phyloP scores from a whole-genome alignment of 148 eudicot species.

The Pharnaceum exiguum region DNA sequence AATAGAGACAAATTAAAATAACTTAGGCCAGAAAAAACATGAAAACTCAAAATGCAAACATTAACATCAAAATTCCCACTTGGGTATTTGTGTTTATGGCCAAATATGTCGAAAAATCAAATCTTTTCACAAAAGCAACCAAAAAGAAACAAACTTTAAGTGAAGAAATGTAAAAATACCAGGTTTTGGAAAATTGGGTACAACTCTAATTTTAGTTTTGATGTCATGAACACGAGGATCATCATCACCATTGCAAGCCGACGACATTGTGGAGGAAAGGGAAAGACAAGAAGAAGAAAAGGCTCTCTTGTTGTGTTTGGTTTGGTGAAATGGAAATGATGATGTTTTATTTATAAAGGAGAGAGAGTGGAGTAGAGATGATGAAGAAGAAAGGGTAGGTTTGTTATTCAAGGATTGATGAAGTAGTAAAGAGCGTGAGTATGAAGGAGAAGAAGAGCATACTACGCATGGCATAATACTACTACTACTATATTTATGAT shows the following conservation, averaged over 20 bases:
- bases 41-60: no score
- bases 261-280: constrained; percentile 39
- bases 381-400: background rate
- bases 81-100: no score
- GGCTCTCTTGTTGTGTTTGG: background rate
- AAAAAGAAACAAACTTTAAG: background rate
- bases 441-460: background rate
- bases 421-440: no score
- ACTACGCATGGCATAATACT: no score
- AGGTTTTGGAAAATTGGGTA: constrained; percentile 87
- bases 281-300: background rate
- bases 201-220: constrained; percentile 62
- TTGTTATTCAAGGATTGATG: no score
- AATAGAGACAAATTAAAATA: no score
- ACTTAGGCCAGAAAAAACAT: no score
- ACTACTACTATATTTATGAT: no score
- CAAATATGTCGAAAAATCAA: no score
- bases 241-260: constrained; percentile 42
- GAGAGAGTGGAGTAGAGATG: background rate
- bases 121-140: background rate
- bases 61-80: no score
- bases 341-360: no score
- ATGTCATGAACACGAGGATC: constrained; percentile 67
- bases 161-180: constrained; percentile 25
- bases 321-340: background rate